Percentiles rank a stretch among this genome's conserved stretches.
phyloP scores from a whole-genome alignment of 2,329 filamentous ascomycete species.

The Pseudocercospora cruenta region DNA sequence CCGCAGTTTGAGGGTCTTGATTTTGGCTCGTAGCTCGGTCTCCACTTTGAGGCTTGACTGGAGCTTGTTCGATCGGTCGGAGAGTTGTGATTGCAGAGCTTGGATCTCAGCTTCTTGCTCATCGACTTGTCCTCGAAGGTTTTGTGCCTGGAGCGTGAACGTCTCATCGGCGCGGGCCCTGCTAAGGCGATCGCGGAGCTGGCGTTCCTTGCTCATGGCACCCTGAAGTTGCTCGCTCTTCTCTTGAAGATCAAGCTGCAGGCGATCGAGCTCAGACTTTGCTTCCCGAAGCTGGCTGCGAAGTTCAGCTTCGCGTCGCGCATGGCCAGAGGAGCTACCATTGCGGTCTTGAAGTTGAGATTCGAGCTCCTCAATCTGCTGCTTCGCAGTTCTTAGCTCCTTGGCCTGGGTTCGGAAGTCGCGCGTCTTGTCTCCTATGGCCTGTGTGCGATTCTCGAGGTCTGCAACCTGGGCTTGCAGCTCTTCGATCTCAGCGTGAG shows the following conservation, averaged over 20 bases:
- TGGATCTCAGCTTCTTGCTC: conserved; percentile 47
- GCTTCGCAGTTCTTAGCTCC: conserved; percentile 37
- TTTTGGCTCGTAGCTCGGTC: conserved; percentile 40
- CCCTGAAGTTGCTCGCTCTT: conserved; percentile 45
- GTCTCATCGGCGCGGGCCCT: conserved; percentile 35
- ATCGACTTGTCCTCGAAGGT: conserved; percentile 43
- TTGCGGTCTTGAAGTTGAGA: conserved; percentile 53
- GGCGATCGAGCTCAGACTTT: conserved; percentile 37
- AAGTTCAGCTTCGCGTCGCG: conserved; percentile 45
- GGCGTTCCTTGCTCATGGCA: conserved; percentile 47
- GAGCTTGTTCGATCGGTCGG: conserved; percentile 36
- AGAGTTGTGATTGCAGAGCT: conserved; percentile 41
- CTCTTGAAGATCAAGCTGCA: conserved; percentile 47
- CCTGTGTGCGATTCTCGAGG: conserved; percentile 34
- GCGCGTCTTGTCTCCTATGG: conserved; percentile 38
- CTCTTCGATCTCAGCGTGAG: conserved; percentile 45
- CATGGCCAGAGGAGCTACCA: conserved; percentile 41
- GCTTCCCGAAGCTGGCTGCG: conserved; percentile 41
- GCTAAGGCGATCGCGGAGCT: conserved; percentile 39
- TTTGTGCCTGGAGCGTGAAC: conserved; percentile 42
- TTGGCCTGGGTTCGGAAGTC: conserved; percentile 43
- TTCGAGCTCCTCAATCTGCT: conserved; percentile 40
- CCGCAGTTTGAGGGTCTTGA: conserved; percentile 32
- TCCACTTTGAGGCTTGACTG: conserved; percentile 38
- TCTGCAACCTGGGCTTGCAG: conserved; percentile 62